phyloP scores from a whole-genome alignment of 2,329 filamentous ascomycete genomes.

The Phialophora chinensis region DNA sequence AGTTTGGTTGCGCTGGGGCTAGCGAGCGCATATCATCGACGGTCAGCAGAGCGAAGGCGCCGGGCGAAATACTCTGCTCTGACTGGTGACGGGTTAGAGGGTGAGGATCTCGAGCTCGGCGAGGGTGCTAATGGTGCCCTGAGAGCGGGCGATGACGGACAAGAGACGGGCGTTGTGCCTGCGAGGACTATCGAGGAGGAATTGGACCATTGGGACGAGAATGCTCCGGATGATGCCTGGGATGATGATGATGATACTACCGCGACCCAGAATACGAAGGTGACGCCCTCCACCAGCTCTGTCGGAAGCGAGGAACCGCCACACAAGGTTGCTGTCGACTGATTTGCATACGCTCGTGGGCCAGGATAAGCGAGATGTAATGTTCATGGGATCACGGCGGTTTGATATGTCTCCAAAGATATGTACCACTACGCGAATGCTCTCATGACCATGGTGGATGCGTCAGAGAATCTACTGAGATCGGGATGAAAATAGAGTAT shows the following conservation, averaged over 20 bases:
- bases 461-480: not conserved
- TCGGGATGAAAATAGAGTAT: not conserved
- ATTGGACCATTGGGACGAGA: conserved; percentile 94
- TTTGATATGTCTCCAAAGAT: not conserved
- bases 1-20: conserved; percentile 73
- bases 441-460: not conserved
- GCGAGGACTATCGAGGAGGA: conserved; percentile 72
- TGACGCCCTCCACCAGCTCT: conserved; percentile 39
- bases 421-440: not conserved
- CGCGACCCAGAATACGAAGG: conserved; percentile 38
- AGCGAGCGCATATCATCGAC: conserved; percentile 90
- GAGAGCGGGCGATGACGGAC: conserved; percentile 15
- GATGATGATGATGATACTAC: conserved; percentile 62
- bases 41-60: conserved; percentile 89
- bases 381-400: conserved; percentile 1
- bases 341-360: not conserved
- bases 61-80: conserved; percentile 75
- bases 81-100: conserved; percentile 55
- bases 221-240: conserved; percentile 68
- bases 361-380: not conserved
- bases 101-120: conserved; percentile 75
- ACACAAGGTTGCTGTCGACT: conserved; percentile 38
- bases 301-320: conserved; percentile 39
- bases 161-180: conserved; percentile 40
- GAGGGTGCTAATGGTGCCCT: conserved; percentile 27